These are phyloP conservation scores for Boeremia lycopersici DNA, from an alignment of 2,329 filamentous ascomycete species.

Conservation along the genomic window DNA sequence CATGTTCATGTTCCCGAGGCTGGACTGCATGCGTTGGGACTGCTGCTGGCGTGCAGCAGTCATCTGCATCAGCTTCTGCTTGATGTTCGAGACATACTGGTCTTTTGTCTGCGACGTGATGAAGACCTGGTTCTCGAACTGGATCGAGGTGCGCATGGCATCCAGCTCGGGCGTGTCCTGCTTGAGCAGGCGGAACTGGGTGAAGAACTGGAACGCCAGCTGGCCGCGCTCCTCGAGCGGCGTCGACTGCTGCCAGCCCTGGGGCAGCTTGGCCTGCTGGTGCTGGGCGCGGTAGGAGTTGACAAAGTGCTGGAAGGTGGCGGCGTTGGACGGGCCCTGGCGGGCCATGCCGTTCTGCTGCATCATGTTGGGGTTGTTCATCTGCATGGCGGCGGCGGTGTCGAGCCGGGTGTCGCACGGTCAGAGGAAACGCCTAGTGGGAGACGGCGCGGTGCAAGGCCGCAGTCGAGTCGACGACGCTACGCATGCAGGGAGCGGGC, in stretches of 20 bases:
- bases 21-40: conserved; percentile 32
- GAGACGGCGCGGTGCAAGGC: conserved; percentile 4
- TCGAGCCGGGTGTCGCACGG: conserved; percentile 15
- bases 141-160: conserved; percentile 35
- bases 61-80: conserved; percentile 38
- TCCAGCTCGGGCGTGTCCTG: conserved; percentile 36
- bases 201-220: conserved; percentile 43
- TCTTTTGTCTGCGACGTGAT: conserved; percentile 36
- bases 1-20: conserved; percentile 33
- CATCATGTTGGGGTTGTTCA: conserved; percentile 46
- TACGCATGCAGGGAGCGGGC: conserved; percentile 9
- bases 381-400: conserved; percentile 23
- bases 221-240: conserved; percentile 40
- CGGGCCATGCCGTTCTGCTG: conserved; percentile 31
- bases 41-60: conserved; percentile 38
- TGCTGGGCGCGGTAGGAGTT: conserved; percentile 36
- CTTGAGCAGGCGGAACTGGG: conserved; percentile 41
- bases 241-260: conserved; percentile 43
- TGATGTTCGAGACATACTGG: conserved; percentile 38
- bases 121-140: conserved; percentile 40
- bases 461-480: not conserved
- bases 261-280: conserved; percentile 35
- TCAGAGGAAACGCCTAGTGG: not conserved
- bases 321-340: conserved; percentile 19
- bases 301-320: conserved; percentile 34